phyloP scores from a whole-genome alignment of 2,329 filamentous ascomycete species.

The Chaetomium strumarium region DNA sequence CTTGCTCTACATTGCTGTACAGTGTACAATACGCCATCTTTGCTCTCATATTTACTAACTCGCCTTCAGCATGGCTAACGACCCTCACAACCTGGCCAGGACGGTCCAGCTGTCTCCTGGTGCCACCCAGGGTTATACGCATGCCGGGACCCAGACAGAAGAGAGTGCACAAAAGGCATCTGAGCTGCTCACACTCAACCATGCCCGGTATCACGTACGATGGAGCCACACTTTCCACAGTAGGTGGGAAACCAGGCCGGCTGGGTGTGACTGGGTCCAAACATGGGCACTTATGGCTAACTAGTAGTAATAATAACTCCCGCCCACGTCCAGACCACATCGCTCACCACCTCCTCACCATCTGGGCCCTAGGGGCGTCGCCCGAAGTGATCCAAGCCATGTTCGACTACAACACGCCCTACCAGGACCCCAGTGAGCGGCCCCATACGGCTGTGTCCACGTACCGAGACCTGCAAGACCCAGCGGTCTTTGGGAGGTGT shows the following conservation, averaged over 20 bases:
- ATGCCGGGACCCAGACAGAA: neutral
- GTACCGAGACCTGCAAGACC: neutral
- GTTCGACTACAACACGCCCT: constrained; percentile 5
- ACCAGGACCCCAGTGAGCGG: neutral
- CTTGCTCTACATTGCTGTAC: too few relatives aligned
- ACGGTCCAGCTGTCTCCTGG: neutral
- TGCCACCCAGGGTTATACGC: neutral
- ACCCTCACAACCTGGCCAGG: too few relatives aligned
- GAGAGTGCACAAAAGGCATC: constrained; percentile 7
- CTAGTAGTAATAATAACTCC: too few relatives aligned
- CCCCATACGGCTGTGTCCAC: neutral
- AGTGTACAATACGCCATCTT: too few relatives aligned
- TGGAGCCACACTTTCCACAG: constrained; percentile 1
- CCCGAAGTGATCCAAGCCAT: constrained; percentile 7
- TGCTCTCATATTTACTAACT: too few relatives aligned
- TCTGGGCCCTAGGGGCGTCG: constrained; percentile 4
- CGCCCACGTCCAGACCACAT: constrained; percentile 8
- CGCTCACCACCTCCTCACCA: constrained; percentile 4
- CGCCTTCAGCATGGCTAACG: too few relatives aligned
- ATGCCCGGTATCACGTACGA: constrained; percentile 5
- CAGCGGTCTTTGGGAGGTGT: neutral
- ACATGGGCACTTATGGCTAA: neutral
- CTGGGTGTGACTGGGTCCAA: too few relatives aligned
- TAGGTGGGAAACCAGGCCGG: too few relatives aligned
- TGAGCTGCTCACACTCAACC: constrained; percentile 7